Base-by-base conservation (phyloP, 805 yeast genomes). In the Debaryomyces castellii region DNA sequence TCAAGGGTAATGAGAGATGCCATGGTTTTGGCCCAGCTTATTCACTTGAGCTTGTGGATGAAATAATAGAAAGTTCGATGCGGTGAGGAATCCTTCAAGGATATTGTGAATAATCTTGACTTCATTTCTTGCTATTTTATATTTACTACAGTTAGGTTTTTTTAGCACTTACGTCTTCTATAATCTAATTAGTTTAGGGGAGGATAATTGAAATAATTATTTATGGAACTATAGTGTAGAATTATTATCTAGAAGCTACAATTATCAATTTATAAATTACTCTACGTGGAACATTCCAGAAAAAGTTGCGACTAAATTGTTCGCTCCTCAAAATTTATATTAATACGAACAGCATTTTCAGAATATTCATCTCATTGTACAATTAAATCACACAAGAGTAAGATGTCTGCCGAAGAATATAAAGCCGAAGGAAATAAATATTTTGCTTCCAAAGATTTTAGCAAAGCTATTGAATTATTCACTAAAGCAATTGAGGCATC, bases 391-490 rank as follows among this genome's bases (percentile, higher is more conserved):
- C 7, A 30, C 20, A 30, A 30, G 16, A 21, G 16, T 35, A 38
- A 17, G 34, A 62, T 59, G 64, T 57, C 63, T 79, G 83, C 89
- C 38, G 91, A 85, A 50, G 90, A 85, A 64, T 85, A 64, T 61
- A 94, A 94, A 72, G 87, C 95, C 22, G 85, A 89, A 68, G 99
- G 99, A 57, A 94, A 94, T 73, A 86, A 89, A 52, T 94, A 89
- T 37, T 94, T 94, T 63, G 82, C 89, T 20, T 88, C 90, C 43
- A 92, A 94, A 68, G 89, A 92, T 45, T 94, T 81, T 64, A 71
- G 73, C 18, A 77, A 81, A 54, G 98, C 99, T 35, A 81, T 86
- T 47, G 96, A 86, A 28, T 67, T 73, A 43, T 94, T 94, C 71
- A 71, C 92, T 16, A 78, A 87, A 64, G 99, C 97, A 27, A 94